These are phyloP conservation scores for Begonia fuchsioides DNA, from an alignment of 306 rosid genomes.

Conservation along the genomic window DNA sequence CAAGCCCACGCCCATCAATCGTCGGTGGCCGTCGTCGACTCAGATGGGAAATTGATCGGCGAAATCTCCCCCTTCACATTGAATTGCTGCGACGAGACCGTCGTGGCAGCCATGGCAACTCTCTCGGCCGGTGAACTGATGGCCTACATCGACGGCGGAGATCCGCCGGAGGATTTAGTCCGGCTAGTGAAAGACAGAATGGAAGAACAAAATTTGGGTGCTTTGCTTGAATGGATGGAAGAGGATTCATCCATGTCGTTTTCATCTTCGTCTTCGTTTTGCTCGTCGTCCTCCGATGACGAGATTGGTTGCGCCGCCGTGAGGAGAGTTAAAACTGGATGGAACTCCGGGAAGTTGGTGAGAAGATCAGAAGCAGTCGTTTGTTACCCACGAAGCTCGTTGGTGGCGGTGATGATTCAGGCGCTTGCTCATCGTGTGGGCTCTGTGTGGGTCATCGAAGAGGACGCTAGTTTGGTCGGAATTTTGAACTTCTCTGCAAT, in stretches of 20 bases:
- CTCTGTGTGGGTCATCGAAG: slow-evolving; percentile 79
- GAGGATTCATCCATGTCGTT: slow-evolving; percentile 35
- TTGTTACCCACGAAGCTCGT: slow-evolving; percentile 64
- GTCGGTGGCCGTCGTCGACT: slow-evolving; percentile 60
- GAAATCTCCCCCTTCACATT: slow-evolving; percentile 66
- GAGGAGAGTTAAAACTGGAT: slow-evolving; percentile 38
- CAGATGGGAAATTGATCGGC: slow-evolving; percentile 30
- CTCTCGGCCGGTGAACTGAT: slow-evolving; percentile 64
- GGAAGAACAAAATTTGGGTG: slow-evolving; percentile 29
- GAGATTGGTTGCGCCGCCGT: slow-evolving; percentile 23
- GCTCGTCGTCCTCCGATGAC: slow-evolving; percentile 62
- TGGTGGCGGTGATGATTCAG: slow-evolving; percentile 84
- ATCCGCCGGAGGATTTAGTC: slow-evolving; percentile 65
- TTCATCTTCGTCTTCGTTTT: slow-evolving; percentile 10
- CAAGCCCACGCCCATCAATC: slow-evolving; percentile 33
- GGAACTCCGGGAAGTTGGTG: slow-evolving; percentile 39
- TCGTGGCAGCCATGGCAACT: slow-evolving; percentile 40
- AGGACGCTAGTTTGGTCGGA: slow-evolving; percentile 52
- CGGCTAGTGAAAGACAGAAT: slow-evolving; percentile 52
- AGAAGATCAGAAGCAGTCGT: slow-evolving; percentile 62
- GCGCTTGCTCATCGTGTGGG: slow-evolving; percentile 72
- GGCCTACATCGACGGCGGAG: slow-evolving; percentile 56
- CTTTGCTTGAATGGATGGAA: slow-evolving; percentile 39
- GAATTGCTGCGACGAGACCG: slow-evolving; percentile 40
- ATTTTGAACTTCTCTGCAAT: slow-evolving; percentile 48